phyloP scores from a whole-genome alignment of 2,329 filamentous ascomycete genomes.

The Huntiella savannae region DNA sequence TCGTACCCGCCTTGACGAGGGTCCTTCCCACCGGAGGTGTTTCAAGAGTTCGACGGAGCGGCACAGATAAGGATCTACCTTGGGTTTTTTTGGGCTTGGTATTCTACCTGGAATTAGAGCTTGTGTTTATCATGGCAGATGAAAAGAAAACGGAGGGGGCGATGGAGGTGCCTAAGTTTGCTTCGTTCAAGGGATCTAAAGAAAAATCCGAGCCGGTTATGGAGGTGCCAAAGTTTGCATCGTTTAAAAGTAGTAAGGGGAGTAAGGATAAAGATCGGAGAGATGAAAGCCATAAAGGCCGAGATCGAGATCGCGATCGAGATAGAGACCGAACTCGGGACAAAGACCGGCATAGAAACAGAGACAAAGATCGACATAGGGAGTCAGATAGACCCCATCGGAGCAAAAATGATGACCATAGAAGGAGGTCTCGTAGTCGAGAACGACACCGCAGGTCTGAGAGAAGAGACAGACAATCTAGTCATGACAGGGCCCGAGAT shows the following conservation, averaged over 20 bases:
- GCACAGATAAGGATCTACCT: no score
- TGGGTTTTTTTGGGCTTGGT: no score
- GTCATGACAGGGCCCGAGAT: neutral
- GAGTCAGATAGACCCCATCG: neutral
- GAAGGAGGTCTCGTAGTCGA: neutral
- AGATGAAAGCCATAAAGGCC: conserved; percentile 7
- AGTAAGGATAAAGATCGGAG: neutral
- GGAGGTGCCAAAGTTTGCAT: conserved; percentile 50
- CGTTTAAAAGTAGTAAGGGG: conserved; percentile 28
- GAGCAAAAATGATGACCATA: neutral
- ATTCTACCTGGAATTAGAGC: no score
- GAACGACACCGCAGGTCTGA: neutral
- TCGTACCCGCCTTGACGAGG: no score
- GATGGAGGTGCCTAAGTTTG: no score
- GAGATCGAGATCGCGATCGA: neutral
- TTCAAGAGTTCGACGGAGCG: no score
- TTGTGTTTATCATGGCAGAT: no score
- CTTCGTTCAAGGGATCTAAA: no score
- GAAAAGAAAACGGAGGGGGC: no score
- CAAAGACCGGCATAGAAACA: neutral
- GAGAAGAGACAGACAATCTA: neutral
- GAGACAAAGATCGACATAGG: neutral
- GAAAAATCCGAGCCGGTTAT: neutral
- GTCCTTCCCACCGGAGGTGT: no score
- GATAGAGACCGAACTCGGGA: neutral